Evolutionary conservation across 495 filamentous ascomycete species (phyloP), one percentile per base, ranked within the genome.

Genomic region (Penicillium diatomitis): DNA sequence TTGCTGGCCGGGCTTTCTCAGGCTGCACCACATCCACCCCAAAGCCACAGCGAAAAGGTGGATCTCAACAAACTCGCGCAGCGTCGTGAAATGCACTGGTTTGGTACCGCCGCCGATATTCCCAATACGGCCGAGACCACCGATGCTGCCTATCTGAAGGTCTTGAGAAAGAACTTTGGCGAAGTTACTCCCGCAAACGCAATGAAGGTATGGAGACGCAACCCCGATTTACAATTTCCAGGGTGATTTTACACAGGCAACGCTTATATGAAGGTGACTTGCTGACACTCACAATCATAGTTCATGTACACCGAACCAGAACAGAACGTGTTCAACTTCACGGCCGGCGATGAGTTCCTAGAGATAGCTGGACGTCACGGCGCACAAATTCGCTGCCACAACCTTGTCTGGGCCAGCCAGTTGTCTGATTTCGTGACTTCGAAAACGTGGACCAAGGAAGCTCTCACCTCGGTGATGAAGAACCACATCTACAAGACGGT

Each of bases 401-500:
- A 76, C 5, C 63, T 81, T 10, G 71, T 78, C n/a, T 84, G 76
- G 78, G 57, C 75, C 61, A 68, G 57, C 39, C 73, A 83, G 50
- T 61, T 81, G 4, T 73, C 79, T 6, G 59, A 50, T 12, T 81
- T 71, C 68, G 70, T 76, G 33, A 66, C 65, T 31, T 51, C 49
- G 0, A 70, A 70, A 5, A 71, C 63, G 20, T 81, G 75, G 71
- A 75, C 62, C n/a, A 62, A 60, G 8, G 52, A 55, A 8, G 67
- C 66, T 20, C 71, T 83, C 7, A 70, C 62, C 8, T 48, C 54
- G 10, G 68, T 76, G 31, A 61, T 74, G 32, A 61, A 69, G 32
- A 67, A 61, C 36, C 73, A 78, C 55, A 66, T 82, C 48, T 60
- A 52, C 28, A 48, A 53, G 11, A 70, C 70, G 6, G 75, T 70